Evolutionary conservation across 2,329 filamentous ascomycete genomes (phyloP).

Genomic region (Fusarium haematococcum): DNA sequence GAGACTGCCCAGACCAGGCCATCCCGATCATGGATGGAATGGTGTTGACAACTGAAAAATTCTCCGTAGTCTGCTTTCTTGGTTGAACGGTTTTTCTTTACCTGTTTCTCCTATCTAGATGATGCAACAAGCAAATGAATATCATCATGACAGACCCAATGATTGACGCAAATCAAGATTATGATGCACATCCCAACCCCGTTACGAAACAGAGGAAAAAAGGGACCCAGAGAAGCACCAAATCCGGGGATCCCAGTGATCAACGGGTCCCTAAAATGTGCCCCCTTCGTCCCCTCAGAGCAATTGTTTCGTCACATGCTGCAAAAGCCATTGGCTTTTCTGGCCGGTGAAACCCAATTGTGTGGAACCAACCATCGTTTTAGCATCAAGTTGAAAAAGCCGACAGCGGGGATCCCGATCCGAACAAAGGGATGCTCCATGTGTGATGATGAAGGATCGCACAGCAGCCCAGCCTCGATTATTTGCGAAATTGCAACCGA

Average conservation of each 20-base stretch:
- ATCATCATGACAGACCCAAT: slow-evolving; percentile 25
- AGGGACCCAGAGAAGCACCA: slow-evolving; percentile 1
- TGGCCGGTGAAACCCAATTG: slow-evolving; percentile 38
- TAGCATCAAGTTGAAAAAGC: background rate
- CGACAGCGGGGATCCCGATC: slow-evolving; percentile 21
- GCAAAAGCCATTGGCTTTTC: slow-evolving; percentile 21
- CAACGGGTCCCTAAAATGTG: slow-evolving; percentile 16
- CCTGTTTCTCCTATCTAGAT: background rate
- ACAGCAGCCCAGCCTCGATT: slow-evolving; percentile 18
- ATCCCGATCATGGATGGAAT: background rate
- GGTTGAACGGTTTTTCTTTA: background rate
- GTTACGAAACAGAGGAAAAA: slow-evolving; percentile 25
- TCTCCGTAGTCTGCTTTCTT: background rate
- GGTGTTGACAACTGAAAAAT: background rate
- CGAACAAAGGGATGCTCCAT: slow-evolving; percentile 26
- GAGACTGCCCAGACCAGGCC: slow-evolving; percentile 11
- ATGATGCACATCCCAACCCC: slow-evolving; percentile 22
- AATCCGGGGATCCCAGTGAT: slow-evolving; percentile 21
- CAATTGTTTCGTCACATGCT: slow-evolving; percentile 33
- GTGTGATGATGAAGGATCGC: slow-evolving; percentile 2
- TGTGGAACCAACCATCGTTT: slow-evolving; percentile 27
- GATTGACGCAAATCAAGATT: slow-evolving; percentile 34
- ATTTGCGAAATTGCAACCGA: slow-evolving; percentile 18
- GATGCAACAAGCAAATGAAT: slow-evolving; percentile 11
- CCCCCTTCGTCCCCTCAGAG: background rate